Evolutionary conservation across 371 early-diverging fungal genomes (phyloP).

Genomic region (Neoconidiobolus thromboides): DNA sequence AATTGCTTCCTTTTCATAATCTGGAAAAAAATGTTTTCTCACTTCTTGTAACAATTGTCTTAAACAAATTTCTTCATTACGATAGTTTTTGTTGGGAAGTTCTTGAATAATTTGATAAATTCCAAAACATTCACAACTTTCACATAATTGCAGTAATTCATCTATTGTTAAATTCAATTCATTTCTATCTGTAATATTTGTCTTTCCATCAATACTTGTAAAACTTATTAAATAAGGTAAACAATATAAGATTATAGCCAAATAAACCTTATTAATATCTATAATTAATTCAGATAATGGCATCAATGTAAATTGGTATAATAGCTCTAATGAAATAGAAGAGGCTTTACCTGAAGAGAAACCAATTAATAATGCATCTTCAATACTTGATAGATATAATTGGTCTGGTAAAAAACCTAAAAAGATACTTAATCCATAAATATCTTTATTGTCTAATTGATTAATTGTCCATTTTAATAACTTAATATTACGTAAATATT

Average conservation of each 20-base stretch:
- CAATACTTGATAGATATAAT: background rate
- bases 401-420: background rate
- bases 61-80: conserved; percentile 50
- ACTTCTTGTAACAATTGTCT: conserved; percentile 37
- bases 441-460: background rate
- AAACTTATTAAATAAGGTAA: background rate
- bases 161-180: conserved; percentile 20
- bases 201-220: background rate
- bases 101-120: conserved; percentile 33
- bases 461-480: background rate
- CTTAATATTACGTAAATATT: background rate
- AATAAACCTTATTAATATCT: conserved; percentile 9
- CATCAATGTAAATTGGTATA: conserved; percentile 46
- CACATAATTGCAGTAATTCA: conserved; percentile 27
- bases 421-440: background rate
- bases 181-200: conserved; percentile 13
- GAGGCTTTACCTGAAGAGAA: conserved; percentile 3
- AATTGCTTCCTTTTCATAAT: conserved; percentile 34
- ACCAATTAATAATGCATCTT: conserved; percentile 11
- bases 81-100: conserved; percentile 40
- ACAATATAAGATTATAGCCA: background rate
- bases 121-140: conserved; percentile 21
- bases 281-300: conserved; percentile 24
- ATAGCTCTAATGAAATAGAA: conserved; percentile 17
- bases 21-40: conserved; percentile 40